Base-by-base conservation (phyloP, 306 rosid species). In the Glycine tomentella region DNA sequence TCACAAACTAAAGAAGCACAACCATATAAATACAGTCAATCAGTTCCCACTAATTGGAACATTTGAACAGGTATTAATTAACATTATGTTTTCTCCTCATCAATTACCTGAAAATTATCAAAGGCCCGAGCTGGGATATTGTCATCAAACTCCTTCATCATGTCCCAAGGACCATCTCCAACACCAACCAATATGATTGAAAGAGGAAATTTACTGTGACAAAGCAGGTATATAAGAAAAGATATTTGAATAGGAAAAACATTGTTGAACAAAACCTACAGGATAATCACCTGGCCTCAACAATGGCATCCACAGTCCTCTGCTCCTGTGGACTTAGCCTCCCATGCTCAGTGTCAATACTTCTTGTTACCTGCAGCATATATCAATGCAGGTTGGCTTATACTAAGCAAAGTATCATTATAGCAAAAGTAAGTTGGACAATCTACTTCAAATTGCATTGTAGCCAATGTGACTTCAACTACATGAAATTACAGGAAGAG, bases 141-240 rank as follows among this genome's bases (percentile, higher is more conserved):
- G 87, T 95, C 99, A 65, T 93, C 99, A 42, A 95, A 95, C 70
- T 91, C 94, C 86, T 83, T 88, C 99, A 95, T 95, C 94, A 85
- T 95, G 85, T 95, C 98, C 99, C 99, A 95, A 31, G 99, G 99
- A 52, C 99, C 99, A 86, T 95, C 99, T 77, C 99, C 99, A 77
- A 95, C 99, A 65, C 99, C 99, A 67, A 93, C 96, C 85, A 95
- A 81, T 68, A 95, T 84, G 79, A 95, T 95, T 74, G 99, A 95
- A 55, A 95, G 93, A 25, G 99, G 99, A 66, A 87, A 90, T 59
- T 95, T 91, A 85, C 99, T 95, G 94, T 42, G 62, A 83, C 64
- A 69, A 80, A 71, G 59, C 3, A 83, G 63, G 46, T 11, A 71
- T 8, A 59, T 76, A n/a, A 85, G 86, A 83, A 34, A 70, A 76